Evolutionary conservation across 83 land plant genomes (phyloP), one percentile per base, ranked within the genome.

Genomic region (Larix sibirica): DNA sequence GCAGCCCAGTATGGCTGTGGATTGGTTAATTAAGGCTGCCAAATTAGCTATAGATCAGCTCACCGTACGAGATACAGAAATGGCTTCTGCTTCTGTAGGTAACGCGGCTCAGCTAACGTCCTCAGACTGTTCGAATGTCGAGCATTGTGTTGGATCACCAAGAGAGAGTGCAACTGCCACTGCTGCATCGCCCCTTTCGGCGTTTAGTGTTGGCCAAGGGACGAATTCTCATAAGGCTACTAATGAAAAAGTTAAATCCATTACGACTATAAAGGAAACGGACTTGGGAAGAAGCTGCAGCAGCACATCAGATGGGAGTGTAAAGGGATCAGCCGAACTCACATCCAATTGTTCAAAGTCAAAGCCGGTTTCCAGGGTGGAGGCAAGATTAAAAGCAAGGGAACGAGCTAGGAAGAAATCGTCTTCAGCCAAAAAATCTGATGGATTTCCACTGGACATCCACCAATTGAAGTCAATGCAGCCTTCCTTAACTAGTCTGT

Each of bases 1-100:
- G 28, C 93, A 91, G 68, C 93, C 93, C 17, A 91, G 93, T 81
- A 87, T 89, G 75, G 93, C 89, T 1, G 83, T 91, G 14, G 93
- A 91, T 60, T 91, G 93, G 93, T 62, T 91, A 50, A 58, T 91
- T 68, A 82, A 83, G 17, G 83, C 61, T 16, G 86, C 93, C 1
- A 86, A 91, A 59, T 54, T 65, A n/a, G 91, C 87, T 18, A 89
- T 91, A 50, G 89, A 83, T 59, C 73, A 87, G 65, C 87, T 91
- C 28, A 91, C 91, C 8, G 87, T 84, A 2, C 91, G 86, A 7
- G 74, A 70, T n/a, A 38, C 44, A 18, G 74, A 70, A 33, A 18
- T 1, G 47, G 0, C 36, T 7, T 70, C 74, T 70, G 44, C n/a
- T 70, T 70, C 74, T 54, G 36, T 10, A 6, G 6, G 36, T 42